Percentiles rank a stretch among this genome's conserved stretches.
Evolutionary conservation across 2,329 filamentous ascomycete genomes (phyloP).

Genomic region (Cladosporium halotolerans): DNA sequence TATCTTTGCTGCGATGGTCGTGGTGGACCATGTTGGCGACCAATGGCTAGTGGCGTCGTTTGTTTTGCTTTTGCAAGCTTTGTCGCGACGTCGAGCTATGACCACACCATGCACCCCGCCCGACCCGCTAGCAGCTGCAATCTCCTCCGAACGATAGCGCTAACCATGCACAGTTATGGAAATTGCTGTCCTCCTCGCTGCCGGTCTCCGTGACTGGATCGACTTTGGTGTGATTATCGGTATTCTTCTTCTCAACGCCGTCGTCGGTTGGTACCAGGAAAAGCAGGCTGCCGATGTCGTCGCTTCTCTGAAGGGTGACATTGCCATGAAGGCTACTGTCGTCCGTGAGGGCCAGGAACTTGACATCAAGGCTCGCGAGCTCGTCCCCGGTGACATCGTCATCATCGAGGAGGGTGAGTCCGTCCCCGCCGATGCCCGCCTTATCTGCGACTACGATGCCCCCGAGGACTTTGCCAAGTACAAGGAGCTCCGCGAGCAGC

Average conservation of each 20-base stretch:
- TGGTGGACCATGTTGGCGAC: neutral
- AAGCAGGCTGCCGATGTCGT: slow-evolving; percentile 75
- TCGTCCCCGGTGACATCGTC: slow-evolving; percentile 71
- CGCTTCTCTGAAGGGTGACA: slow-evolving; percentile 68
- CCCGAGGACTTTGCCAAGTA: slow-evolving; percentile 63
- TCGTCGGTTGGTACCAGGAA: slow-evolving; percentile 75
- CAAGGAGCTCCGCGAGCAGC: slow-evolving; percentile 54
- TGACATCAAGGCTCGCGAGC: slow-evolving; percentile 65
- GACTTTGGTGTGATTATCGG: slow-evolving; percentile 72
- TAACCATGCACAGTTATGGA: slow-evolving; percentile 57
- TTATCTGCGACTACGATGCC: slow-evolving; percentile 67
- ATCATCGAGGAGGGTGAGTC: slow-evolving; percentile 67
- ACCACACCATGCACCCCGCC: slow-evolving; percentile 9
- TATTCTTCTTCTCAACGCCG: slow-evolving; percentile 68
- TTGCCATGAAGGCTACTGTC: slow-evolving; percentile 66
- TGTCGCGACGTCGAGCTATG: slow-evolving; percentile 21
- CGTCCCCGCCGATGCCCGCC: slow-evolving; percentile 61
- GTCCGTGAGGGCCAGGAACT: slow-evolving; percentile 62
- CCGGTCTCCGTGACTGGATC: slow-evolving; percentile 69
- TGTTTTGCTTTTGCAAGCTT: slow-evolving; percentile 17
- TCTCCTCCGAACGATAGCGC: slow-evolving; percentile 18
- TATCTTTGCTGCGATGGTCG: neutral
- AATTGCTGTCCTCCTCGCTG: slow-evolving; percentile 65
- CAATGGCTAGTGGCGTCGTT: slow-evolving; percentile 4
- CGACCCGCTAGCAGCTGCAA: slow-evolving; percentile 16